phyloP scores from a whole-genome alignment of 1,284 basidiomycete genomes.

The Boletellus deceptivus region DNA sequence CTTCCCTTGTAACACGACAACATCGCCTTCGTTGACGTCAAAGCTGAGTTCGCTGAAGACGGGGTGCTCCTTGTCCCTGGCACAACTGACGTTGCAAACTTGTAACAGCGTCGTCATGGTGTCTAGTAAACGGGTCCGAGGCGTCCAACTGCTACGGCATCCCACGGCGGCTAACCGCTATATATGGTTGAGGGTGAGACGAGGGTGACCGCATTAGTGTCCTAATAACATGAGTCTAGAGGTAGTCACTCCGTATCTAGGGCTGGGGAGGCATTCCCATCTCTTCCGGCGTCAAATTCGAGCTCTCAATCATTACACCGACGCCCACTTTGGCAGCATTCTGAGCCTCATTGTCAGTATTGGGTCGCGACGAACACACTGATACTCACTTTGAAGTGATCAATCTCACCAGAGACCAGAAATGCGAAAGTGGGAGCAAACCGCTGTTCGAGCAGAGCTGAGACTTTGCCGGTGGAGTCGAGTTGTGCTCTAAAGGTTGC shows the following conservation, averaged over 20 bases:
- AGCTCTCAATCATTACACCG: constrained; percentile 94
- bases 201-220: constrained; percentile 18
- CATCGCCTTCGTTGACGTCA: constrained; percentile 64
- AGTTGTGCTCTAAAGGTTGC: constrained; percentile 91
- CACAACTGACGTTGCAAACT: constrained; percentile 26
- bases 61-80: constrained; percentile 24
- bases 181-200: constrained; percentile 2
- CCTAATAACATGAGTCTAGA: constrained; percentile 27
- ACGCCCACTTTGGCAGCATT: constrained; percentile 93
- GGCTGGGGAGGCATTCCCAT: constrained; percentile 64
- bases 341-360: constrained; percentile 41
- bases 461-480: constrained; percentile 92
- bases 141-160: constrained; percentile 1
- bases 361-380: neutral
- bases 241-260: constrained; percentile 36
- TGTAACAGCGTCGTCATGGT: constrained; percentile 24
- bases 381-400: constrained; percentile 86
- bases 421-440: constrained; percentile 96
- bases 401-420: constrained; percentile 94
- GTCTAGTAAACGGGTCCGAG: neutral
- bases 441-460: constrained; percentile 92
- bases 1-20: constrained; percentile 70
- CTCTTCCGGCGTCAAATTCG: constrained; percentile 73
- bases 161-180: constrained; percentile 18
- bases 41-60: constrained; percentile 62